Base-by-base conservation (phyloP, 2,329 filamentous ascomycete species). In the Phialocephala sp. region DNA sequence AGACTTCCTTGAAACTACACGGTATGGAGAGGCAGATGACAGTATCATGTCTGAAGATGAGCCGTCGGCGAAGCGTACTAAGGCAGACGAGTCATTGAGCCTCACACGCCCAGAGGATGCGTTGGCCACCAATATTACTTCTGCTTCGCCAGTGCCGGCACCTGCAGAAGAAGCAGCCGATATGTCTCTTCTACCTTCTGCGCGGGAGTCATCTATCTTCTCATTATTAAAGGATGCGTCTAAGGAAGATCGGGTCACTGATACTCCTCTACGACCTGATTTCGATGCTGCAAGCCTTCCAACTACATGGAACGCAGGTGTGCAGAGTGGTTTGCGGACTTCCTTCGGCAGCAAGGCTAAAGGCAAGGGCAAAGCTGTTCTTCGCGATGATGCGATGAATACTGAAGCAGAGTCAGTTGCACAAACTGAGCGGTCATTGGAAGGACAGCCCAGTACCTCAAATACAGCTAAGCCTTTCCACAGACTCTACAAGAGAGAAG, bases 261-360 rank as follows among this genome's bases (percentile, higher is more conserved):
- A 27, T 50, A n/a, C 20, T 24, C 12, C 22, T 12, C 9, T 12
- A n/a, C 14, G 14, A 14, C 14, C 50, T 18, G 11, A 1, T 1
- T n/a, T 18, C n/a, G 24, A 32, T 54, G 24, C 50, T n/a, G 5
- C 50, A 24, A 12, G 18, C n/a, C 1, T 24, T 54, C 50, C 22
- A 18, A 54, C 27, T 32, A 58, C 62, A 24, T 83, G 81, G 81
- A 83, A 83, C 59, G 76, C 79, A 64, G 77, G 77, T 22, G 78
- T 77, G 27, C 79, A 79, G 57, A 75, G 74, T 52, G 75, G 76
- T 9, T 76, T 82, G 55, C 75, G 81, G 45, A 83, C 79, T 18
- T 78, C 78, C 0, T 77, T 82, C 60, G 74, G 77, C 50, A 32
- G 27, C 6, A 73, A 70, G 57, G 5, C 27, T 39, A 59, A 39